A percentile compares a stretch with the other conserved stretches of the same genome.
phyloP scores from a whole-genome alignment of 2,329 filamentous ascomycete genomes.

The Cordyceps fumosorosea region DNA sequence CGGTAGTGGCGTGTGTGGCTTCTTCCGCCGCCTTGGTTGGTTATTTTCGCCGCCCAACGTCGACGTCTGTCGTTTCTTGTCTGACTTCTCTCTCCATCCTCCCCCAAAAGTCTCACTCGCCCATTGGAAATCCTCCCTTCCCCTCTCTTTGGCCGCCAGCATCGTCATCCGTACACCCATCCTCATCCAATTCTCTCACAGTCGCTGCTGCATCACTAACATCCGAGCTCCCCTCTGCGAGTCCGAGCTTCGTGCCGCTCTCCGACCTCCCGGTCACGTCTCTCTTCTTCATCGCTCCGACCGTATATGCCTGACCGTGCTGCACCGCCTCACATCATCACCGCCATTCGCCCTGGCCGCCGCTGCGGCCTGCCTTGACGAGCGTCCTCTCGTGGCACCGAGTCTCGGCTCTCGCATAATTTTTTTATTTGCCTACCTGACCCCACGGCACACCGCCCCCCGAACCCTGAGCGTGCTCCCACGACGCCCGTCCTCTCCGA shows the following conservation, averaged over 20 bases:
- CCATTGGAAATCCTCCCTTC: neutral
- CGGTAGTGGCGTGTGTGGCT: neutral
- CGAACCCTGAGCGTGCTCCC: neutral
- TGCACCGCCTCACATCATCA: slow-evolving; percentile 7
- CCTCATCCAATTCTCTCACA: neutral
- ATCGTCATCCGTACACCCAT: slow-evolving; percentile 5
- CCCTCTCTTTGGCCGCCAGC: neutral
- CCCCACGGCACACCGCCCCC: neutral
- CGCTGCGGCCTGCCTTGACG: slow-evolving; percentile 5
- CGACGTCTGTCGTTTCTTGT: slow-evolving; percentile 1
- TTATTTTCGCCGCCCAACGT: slow-evolving; percentile 8
- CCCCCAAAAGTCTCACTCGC: neutral
- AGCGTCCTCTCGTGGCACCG: slow-evolving; percentile 3
- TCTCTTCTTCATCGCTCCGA: neutral
- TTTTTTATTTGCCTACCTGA: neutral
- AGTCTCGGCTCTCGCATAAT: neutral
- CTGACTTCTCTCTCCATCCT: neutral
- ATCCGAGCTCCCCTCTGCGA: neutral
- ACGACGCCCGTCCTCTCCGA: neutral
- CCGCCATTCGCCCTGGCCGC: slow-evolving; percentile 5
- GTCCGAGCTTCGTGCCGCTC: neutral
- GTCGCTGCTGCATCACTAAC: neutral
- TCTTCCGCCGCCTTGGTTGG: slow-evolving; percentile 3
- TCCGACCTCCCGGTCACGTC: neutral
- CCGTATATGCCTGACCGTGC: slow-evolving; percentile 8